Evolutionary conservation across 2,329 filamentous ascomycete genomes (phyloP).

Genomic region (Colletotrichum scovillei): DNA sequence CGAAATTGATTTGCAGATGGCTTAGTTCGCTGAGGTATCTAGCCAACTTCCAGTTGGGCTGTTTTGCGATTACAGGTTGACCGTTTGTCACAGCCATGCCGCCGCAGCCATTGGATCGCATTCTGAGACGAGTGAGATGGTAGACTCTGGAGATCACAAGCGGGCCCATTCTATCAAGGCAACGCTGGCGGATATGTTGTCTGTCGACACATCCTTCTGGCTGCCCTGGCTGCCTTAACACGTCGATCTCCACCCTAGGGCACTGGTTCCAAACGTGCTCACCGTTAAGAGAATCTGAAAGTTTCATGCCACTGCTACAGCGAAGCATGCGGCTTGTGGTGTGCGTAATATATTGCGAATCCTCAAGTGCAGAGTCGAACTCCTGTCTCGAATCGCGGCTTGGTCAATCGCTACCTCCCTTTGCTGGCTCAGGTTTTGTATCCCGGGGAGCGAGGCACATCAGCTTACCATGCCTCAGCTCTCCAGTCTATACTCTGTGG

Average conservation of each 20-base stretch:
- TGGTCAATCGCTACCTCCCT: not conserved
- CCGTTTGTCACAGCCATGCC: not conserved
- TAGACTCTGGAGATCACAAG: not conserved
- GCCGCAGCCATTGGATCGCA: constrained; percentile 11
- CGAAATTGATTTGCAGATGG: not conserved
- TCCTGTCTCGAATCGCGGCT: not conserved
- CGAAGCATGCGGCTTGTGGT: not conserved
- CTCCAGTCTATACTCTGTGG: not conserved
- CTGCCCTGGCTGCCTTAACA: not conserved
- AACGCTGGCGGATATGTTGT: not conserved
- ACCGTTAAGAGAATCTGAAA: not conserved
- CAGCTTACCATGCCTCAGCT: not conserved
- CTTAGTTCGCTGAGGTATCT: not conserved
- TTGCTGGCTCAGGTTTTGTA: not conserved
- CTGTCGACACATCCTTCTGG: not conserved
- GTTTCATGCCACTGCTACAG: not conserved
- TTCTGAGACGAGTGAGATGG: constrained; percentile 7
- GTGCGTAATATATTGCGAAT: not conserved
- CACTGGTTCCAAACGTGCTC: not conserved
- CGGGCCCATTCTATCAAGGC: not conserved
- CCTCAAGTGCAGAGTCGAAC: not conserved
- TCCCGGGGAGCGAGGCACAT: not conserved
- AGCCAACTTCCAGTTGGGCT: not conserved
- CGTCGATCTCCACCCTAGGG: not conserved
- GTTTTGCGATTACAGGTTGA: not conserved